Conservation (phyloP, 305 asterid genomes). For the Withania somnifera region DNA sequence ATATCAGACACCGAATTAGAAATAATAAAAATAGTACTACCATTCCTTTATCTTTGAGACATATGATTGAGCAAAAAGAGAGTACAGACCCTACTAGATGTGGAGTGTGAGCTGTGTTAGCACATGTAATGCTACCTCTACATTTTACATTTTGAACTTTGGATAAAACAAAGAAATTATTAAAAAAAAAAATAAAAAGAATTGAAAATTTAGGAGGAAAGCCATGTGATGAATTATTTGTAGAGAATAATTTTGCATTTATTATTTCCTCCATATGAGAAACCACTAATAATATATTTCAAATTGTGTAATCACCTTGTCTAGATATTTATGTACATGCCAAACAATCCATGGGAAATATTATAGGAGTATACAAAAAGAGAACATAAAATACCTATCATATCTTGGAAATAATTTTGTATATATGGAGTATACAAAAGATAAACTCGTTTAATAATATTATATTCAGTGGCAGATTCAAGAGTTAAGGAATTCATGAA, state of each 20-base stretch:
- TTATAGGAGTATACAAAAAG: too few relatives aligned
- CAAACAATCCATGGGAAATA: too few relatives aligned
- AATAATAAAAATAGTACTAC: background rate
- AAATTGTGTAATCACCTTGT: background rate
- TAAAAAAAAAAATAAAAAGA: background rate
- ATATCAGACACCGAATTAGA: background rate
- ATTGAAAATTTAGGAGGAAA: background rate
- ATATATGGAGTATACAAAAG: too few relatives aligned
- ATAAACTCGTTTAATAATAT: too few relatives aligned
- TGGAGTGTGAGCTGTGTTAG: constrained; percentile 8
- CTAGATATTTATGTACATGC: background rate
- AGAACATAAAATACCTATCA: too few relatives aligned
- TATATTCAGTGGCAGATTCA: too few relatives aligned
- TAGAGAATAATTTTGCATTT: background rate
- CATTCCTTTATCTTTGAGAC: background rate
- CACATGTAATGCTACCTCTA: constrained; percentile 1
- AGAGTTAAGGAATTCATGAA: too few relatives aligned
- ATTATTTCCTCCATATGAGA: background rate
- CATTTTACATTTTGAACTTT: background rate
- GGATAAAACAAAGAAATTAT: too few relatives aligned
- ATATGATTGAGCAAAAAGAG: background rate
- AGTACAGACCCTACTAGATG: constrained; percentile 1
- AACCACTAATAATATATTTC: background rate
- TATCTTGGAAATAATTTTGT: too few relatives aligned
- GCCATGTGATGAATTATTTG: constrained; percentile 3